Percentiles rank a stretch among this genome's conserved stretches.
Evolutionary conservation across 2,329 filamentous ascomycete species (phyloP).

Genomic region (Colletotrichum caudatum): DNA sequence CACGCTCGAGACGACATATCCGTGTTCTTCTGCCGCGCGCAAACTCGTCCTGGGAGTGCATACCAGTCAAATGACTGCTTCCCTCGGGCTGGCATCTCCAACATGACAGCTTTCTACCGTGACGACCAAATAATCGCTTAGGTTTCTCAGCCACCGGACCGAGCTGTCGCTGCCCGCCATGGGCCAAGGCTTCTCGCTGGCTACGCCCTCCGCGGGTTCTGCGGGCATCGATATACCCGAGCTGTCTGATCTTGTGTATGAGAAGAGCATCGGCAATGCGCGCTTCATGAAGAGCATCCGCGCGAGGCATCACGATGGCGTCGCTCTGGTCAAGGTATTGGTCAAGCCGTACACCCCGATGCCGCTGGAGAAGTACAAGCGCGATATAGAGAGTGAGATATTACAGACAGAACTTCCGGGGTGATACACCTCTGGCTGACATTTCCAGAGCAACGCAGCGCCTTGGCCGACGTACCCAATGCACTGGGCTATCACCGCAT

Average conservation of each 20-base stretch:
- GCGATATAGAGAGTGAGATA: slow-evolving; percentile 75
- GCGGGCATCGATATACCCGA: slow-evolving; percentile 95
- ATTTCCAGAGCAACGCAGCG: slow-evolving; percentile 78
- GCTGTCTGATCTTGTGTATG: slow-evolving; percentile 89
- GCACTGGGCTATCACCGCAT: slow-evolving; percentile 90
- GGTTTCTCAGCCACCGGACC: slow-evolving; percentile 14
- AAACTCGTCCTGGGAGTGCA: not conserved
- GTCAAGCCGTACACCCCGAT: slow-evolving; percentile 91
- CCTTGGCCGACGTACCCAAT: slow-evolving; percentile 87
- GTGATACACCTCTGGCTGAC: slow-evolving; percentile 19
- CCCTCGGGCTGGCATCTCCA: slow-evolving; percentile 4
- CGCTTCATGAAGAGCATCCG: slow-evolving; percentile 98
- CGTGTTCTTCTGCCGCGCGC: not conserved
- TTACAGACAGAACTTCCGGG: not conserved
- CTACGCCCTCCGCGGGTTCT: slow-evolving; percentile 89
- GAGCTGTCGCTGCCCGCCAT: slow-evolving; percentile 62
- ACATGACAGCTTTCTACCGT: slow-evolving; percentile 28
- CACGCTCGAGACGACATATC: not conserved
- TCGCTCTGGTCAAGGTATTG: slow-evolving; percentile 94
- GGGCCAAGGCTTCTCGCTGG: slow-evolving; percentile 97
- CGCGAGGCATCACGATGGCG: slow-evolving; percentile 87
- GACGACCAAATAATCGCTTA: slow-evolving; percentile 36
- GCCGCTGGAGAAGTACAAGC: slow-evolving; percentile 82
- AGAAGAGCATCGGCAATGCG: slow-evolving; percentile 90
- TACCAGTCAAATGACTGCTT: slow-evolving; percentile 16